A percentile compares a stretch with the other conserved stretches of the same genome.
Conservation (phyloP, 2,329 filamentous ascomycete species). For the Myriosclerotinia curreyana region DNA sequence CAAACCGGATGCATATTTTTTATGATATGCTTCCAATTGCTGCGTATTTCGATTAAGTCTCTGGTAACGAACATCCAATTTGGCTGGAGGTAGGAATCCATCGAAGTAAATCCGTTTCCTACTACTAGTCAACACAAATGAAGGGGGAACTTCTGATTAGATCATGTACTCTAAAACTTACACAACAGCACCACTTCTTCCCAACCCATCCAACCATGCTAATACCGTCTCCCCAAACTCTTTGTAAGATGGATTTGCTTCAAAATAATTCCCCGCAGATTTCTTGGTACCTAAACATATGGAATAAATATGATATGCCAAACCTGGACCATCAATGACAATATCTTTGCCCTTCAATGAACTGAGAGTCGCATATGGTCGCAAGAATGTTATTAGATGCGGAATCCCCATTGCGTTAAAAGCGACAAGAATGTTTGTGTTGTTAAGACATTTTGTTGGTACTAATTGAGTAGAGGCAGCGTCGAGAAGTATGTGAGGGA, state of each 20-base stretch:
- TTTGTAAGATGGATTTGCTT: slow-evolving; percentile 58
- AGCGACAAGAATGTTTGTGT: slow-evolving; percentile 28
- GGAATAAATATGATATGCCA: slow-evolving; percentile 71
- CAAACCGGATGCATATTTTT: slow-evolving; percentile 22
- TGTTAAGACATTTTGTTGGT: background rate
- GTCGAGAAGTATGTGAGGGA: background rate
- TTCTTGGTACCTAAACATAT: slow-evolving; percentile 48
- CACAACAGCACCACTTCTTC: slow-evolving; percentile 57
- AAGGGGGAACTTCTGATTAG: background rate
- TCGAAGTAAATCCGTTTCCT: slow-evolving; percentile 80
- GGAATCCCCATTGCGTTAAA: slow-evolving; percentile 55
- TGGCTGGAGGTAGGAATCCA: slow-evolving; percentile 65
- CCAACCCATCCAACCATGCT: slow-evolving; percentile 61
- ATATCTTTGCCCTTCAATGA: slow-evolving; percentile 45
- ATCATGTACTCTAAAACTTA: slow-evolving; percentile 39
- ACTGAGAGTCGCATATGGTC: slow-evolving; percentile 49
- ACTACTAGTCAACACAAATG: slow-evolving; percentile 25
- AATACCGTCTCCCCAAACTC: slow-evolving; percentile 59
- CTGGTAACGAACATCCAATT: slow-evolving; percentile 33
- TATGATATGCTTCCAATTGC: slow-evolving; percentile 33
- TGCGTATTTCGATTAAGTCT: slow-evolving; percentile 33
- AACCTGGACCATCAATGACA: slow-evolving; percentile 73
- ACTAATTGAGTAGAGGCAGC: background rate
- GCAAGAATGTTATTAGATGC: slow-evolving; percentile 52
- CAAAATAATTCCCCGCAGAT: slow-evolving; percentile 46